Conservation (phyloP, 371 early-diverging fungal genomes). For the Entomophthora muscae region DNA sequence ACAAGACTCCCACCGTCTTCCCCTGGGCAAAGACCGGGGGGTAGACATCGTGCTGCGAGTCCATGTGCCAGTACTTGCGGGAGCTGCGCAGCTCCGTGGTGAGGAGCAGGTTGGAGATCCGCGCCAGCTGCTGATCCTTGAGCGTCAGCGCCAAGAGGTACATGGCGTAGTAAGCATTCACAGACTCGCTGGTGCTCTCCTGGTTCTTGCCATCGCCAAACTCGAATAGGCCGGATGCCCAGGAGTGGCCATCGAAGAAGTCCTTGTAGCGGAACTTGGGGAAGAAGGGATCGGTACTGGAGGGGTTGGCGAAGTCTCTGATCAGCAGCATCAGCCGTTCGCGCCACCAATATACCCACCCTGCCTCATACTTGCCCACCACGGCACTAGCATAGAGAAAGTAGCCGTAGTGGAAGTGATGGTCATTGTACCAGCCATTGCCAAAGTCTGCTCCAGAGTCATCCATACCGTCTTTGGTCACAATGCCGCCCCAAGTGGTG, state of each 20-base stretch:
- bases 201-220: conserved; percentile 51
- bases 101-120: conserved; percentile 26
- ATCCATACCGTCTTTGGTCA: conserved; percentile 23
- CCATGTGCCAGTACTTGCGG: conserved; percentile 33
- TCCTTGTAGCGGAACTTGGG: conserved; percentile 49
- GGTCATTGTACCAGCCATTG: conserved; percentile 45
- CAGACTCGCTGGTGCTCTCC: conserved; percentile 54
- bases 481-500: conserved; percentile 38
- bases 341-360: conserved; percentile 22
- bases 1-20: conserved; percentile 50
- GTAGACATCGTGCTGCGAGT: conserved; percentile 18
- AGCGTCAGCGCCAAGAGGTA: conserved; percentile 38
- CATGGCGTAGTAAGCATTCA: conserved; percentile 55
- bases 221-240: conserved; percentile 55
- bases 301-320: conserved; percentile 48
- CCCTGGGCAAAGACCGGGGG: conserved; percentile 29
- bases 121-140: conserved; percentile 17
- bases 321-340: conserved; percentile 24
- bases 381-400: conserved; percentile 41
- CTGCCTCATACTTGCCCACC: conserved; percentile 36
- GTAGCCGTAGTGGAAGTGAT: conserved; percentile 71
- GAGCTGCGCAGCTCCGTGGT: conserved; percentile 35
- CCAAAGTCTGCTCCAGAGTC: conserved; percentile 29
- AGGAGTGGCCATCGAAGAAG: conserved; percentile 61
- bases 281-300: conserved; percentile 27